Evolutionary conservation across 495 filamentous ascomycete genomes (phyloP).

Genomic region (Extremus antarcticus): DNA sequence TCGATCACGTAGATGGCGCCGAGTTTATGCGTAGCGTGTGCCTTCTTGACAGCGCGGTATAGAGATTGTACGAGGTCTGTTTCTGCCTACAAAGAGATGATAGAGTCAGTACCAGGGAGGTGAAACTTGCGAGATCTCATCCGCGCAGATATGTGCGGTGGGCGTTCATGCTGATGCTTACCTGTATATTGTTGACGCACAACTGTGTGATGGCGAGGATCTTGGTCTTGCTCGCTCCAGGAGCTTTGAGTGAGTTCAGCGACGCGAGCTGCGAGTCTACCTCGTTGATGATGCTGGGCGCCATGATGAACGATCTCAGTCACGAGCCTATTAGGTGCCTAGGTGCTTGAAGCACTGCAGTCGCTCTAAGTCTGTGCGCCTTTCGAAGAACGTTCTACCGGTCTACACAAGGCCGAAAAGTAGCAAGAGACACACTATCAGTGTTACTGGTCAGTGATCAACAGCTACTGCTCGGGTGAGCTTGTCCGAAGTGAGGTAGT

Average conservation of each 20-base stretch:
- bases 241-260: conserved; percentile 82
- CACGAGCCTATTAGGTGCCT: too few species aligned
- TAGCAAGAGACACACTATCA: not conserved
- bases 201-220: conserved; percentile 74
- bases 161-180: conserved; percentile 47
- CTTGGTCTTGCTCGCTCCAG: conserved; percentile 84
- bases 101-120: too few species aligned
- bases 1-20: conserved; percentile 99
- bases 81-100: conserved; percentile 72
- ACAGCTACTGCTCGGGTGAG: conserved; percentile 1
- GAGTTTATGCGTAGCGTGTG: conserved; percentile 89
- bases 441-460: not conserved
- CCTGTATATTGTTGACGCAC: conserved; percentile 86
- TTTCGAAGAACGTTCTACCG: not conserved
- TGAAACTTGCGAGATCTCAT: conserved; percentile 6
- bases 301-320: conserved; percentile 41
- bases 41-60: conserved; percentile 93
- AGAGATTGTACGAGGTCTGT: conserved; percentile 91
- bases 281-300: conserved; percentile 63
- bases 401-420: not conserved
- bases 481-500: not conserved
- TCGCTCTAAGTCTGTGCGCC: not conserved
- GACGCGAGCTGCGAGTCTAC: conserved; percentile 82
- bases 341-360: too few species aligned
- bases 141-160: conserved; percentile 9